Percentiles rank a stretch among this genome's conserved stretches.
Evolutionary conservation across 2,329 filamentous ascomycete species (phyloP).

Genomic region (Ceratocystis cubensis): DNA sequence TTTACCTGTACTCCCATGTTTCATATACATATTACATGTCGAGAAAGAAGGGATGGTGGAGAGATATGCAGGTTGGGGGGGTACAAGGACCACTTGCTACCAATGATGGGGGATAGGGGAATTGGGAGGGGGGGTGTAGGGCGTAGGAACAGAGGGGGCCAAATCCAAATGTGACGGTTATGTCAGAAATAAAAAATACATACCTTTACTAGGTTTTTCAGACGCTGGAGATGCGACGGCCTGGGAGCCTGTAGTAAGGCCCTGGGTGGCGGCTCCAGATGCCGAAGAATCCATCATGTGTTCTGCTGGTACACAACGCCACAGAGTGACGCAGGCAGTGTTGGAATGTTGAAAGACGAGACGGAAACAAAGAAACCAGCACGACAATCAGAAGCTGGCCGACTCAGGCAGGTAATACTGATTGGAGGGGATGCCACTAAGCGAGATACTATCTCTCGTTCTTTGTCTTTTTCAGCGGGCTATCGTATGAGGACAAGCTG

Average conservation of each 20-base stretch:
- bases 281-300: neutral
- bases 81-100: neutral
- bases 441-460: neutral
- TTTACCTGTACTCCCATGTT: slow-evolving; percentile 3
- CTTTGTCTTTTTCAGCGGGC: neutral
- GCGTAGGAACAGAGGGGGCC: neutral
- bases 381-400: neutral
- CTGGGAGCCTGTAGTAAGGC: slow-evolving; percentile 13
- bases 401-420: neutral
- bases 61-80: neutral
- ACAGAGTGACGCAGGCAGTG: neutral
- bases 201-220: slow-evolving; percentile 20
- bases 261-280: slow-evolving; percentile 1
- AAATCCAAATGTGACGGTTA: neutral
- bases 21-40: neutral
- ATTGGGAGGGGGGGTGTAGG: neutral
- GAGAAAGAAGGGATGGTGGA: neutral
- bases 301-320: neutral
- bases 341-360: neutral
- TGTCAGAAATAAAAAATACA: neutral
- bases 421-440: neutral
- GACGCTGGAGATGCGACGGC: slow-evolving; percentile 9
- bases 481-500: neutral
- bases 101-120: neutral
- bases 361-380: neutral